Base-by-base conservation (phyloP, 768 basidiomycete genomes). In the Tephrocybe sp. region DNA sequence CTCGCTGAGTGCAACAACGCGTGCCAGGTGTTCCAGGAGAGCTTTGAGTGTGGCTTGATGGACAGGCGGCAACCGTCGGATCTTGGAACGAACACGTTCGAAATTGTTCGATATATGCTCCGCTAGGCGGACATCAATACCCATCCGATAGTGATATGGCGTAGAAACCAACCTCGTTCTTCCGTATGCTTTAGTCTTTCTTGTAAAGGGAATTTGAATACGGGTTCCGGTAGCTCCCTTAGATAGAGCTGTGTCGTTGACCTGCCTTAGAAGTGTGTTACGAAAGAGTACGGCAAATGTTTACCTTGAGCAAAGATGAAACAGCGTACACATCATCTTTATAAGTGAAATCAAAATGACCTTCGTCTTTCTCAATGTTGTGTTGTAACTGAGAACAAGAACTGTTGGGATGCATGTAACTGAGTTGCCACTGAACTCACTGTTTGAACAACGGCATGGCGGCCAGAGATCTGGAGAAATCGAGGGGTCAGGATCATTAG, bases 161-260 rank as follows among this genome's bases (percentile, higher is more conserved):
- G 21, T 19, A 44, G 12, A 30, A 35, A 35, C 70, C 30, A 55
- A 91, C 92, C 86, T 64, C 84, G 68, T 56, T 85, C 83, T 55
- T 91, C 87, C 0, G 85, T 83, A 61, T 92, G 83, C 56, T 92
- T 87, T 22, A 89, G 72, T 18, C 94, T 82, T 58, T 97, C 94
- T 52, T 84, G 79, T 15, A 92, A 68, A 9, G 88, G 75, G 60
- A 87, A 88, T 61, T 71, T 85, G 71, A 97, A 96, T 16, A 97
- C 75, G 3, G 94, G 91, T 60, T 97, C 94, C 1, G 93, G 92
- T 13, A 97, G 71, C 61, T 90, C 89, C 45, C 94, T 83, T 19
- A 96, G 73, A 70, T 96, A 89, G 28, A 85, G 68, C 87, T 89
- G 44, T 27, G 13, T 30, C 12, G 4, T 13, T 11, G 18, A 42